These are phyloP conservation scores for Phoma sp. DNA, from an alignment of 2,329 filamentous ascomycete species.

Conservation along the genomic window DNA sequence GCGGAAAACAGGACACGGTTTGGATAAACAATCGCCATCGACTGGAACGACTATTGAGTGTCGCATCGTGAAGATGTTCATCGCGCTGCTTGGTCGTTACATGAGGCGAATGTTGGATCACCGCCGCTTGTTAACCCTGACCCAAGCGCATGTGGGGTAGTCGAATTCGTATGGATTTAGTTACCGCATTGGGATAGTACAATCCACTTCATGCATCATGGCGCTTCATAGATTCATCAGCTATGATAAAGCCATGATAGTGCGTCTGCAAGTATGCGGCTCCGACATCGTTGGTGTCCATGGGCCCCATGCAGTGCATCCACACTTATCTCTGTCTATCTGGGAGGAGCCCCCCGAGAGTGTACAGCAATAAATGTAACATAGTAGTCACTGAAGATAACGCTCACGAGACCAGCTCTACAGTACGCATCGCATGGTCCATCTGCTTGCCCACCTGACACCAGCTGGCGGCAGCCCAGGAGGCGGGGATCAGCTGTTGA, in stretches of 20 bases:
- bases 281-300: slow-evolving; percentile 12
- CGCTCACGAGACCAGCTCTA: slow-evolving; percentile 9
- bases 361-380: too few relatives aligned
- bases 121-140: slow-evolving; percentile 14
- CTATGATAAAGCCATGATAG: slow-evolving; percentile 30
- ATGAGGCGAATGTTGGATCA: slow-evolving; percentile 18
- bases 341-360: not conserved
- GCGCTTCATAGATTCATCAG: slow-evolving; percentile 26
- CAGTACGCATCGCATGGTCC: not conserved
- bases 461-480: not conserved
- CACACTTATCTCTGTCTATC: slow-evolving; percentile 7
- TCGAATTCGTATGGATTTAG: slow-evolving; percentile 17
- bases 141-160: slow-evolving; percentile 19
- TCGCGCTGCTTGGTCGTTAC: slow-evolving; percentile 12
- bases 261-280: slow-evolving; percentile 23
- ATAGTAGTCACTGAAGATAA: slow-evolving; percentile 9
- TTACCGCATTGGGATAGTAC: slow-evolving; percentile 21
- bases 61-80: slow-evolving; percentile 7
- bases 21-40: slow-evolving; percentile 16
- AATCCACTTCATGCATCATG: slow-evolving; percentile 27
- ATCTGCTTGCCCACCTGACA: slow-evolving; percentile 5
- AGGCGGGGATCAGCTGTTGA: not conserved
- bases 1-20: slow-evolving; percentile 35
- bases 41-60: slow-evolving; percentile 9
- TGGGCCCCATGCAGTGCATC: slow-evolving; percentile 3